Conservation (phyloP, 2,329 filamentous ascomycete species). For the Aspergillus tubingensis region DNA sequence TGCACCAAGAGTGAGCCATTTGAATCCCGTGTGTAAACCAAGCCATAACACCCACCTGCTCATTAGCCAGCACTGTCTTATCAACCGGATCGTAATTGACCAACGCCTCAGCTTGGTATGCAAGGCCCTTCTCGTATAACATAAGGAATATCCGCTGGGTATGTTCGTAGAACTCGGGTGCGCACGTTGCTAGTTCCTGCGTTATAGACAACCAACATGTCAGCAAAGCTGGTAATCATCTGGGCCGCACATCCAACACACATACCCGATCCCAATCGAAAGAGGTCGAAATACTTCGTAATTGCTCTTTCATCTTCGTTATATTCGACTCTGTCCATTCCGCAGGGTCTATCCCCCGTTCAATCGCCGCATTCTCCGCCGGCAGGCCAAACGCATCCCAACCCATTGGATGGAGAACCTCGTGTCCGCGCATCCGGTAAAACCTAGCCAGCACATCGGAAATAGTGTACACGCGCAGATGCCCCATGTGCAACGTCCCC, state of each 20-base stretch:
- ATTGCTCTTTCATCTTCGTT: conserved; percentile 77
- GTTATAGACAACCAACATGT: conserved; percentile 7
- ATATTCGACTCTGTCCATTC: conserved; percentile 82
- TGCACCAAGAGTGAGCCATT: conserved; percentile 17
- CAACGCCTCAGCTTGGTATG: conserved; percentile 78
- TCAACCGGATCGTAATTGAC: conserved; percentile 93
- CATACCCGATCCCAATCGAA: conserved; percentile 83
- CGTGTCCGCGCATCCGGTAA: conserved; percentile 69
- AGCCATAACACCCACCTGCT: conserved; percentile 57
- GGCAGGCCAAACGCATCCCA: conserved; percentile 93
- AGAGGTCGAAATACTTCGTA: conserved; percentile 74
- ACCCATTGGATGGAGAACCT: conserved; percentile 85
- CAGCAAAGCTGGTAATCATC: conserved; percentile 9
- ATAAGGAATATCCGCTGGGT: conserved; percentile 83
- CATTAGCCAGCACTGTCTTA: conserved; percentile 85
- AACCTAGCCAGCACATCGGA: conserved; percentile 82
- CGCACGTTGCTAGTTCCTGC: conserved; percentile 81
- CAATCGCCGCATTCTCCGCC: conserved; percentile 87
- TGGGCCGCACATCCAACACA: conserved; percentile 38
- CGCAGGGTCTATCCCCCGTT: conserved; percentile 74
- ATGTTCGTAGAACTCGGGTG: conserved; percentile 84
- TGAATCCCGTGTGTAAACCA: background rate
- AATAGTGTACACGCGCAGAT: conserved; percentile 86
- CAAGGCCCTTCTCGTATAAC: conserved; percentile 71
- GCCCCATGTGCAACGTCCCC: conserved; percentile 80